phyloP scores from a whole-genome alignment of 192 early-diverging fungal genomes.

The Rhizophagus prolifer region DNA sequence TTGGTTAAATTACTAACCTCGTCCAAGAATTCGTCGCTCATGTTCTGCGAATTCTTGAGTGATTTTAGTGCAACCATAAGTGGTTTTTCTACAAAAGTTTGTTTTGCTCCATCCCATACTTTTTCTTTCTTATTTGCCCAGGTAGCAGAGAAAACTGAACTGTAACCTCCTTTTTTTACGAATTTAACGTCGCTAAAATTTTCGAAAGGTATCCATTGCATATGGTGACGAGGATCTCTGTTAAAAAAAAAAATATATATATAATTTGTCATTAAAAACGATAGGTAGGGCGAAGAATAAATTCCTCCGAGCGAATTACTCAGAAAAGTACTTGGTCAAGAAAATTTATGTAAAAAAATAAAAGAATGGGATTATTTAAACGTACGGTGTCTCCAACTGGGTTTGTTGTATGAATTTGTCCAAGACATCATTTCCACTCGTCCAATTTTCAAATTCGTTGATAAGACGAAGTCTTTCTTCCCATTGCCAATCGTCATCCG shows the following conservation, averaged over 20 bases:
- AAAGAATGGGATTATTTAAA: background rate
- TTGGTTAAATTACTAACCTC: conserved; percentile 14
- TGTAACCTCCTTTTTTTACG: conserved; percentile 14
- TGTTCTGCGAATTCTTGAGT: conserved; percentile 17
- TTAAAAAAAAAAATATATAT: background rate
- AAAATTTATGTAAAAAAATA: background rate
- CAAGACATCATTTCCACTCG: conserved; percentile 2
- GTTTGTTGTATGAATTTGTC: conserved; percentile 26
- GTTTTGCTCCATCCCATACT: conserved; percentile 18
- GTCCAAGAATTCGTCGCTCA: conserved; percentile 22
- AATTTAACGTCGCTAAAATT: conserved; percentile 24
- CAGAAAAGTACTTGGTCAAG: background rate
- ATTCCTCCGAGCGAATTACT: background rate
- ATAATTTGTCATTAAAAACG: background rate
- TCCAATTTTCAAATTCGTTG: conserved; percentile 29
- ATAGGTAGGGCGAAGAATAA: background rate
- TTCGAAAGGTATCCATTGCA: conserved; percentile 30
- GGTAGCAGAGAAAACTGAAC: conserved; percentile 25
- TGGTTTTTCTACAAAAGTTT: conserved; percentile 21
- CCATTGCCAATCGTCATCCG: conserved; percentile 28
- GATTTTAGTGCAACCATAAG: conserved; percentile 24
- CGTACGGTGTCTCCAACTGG: conserved; percentile 19
- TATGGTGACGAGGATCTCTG: conserved; percentile 19
- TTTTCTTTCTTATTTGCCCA: conserved; percentile 15
- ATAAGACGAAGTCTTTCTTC: conserved; percentile 26